Base-by-base conservation (phyloP, 306 rosid species). In the Albizia julibrissin region DNA sequence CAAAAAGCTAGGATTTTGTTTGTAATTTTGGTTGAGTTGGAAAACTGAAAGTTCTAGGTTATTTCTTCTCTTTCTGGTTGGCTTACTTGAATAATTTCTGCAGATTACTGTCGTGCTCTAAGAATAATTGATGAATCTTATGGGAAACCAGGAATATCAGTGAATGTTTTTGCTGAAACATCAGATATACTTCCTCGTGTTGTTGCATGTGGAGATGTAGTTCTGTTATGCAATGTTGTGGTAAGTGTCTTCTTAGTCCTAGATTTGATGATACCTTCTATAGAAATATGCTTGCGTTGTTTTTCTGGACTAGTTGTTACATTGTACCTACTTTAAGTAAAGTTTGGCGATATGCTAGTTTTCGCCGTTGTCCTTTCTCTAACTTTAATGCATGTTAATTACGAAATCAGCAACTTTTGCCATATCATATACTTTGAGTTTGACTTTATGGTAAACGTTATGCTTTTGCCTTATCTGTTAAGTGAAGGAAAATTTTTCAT, bases 151-250 rank as follows among this genome's bases (percentile, higher is more conserved):
- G 92, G 89, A 42, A 78, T 90, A 74, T 6, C 90, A 1, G 89
- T 90, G 19, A 88, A 87, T 66, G 1, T 95, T 54, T 93, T 94
- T 80, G 76, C 85, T 46, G 83, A 79, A 76, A 59, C 7, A 87
- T 33, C 85, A n/a, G 82, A 81, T 31, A 56, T n/a, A 29, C 92
- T 89, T 80, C 99, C 97, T n/a, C 83, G 3, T 62, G 79, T 89
- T 82, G 82, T 79, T 19, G 75, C 89, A 9, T 29, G 77, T 16
- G 99, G 99, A 64, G 99, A 91, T 72, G 65, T 95, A 77, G 84
- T 93, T 82, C 87, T 70, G 69, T 85, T 95, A 22, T 73, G 74
- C 31, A 59, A 22, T 72, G 93, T 91, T 26, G 4, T 2, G 91
- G 97, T 91, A 95, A 12, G 4, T 90, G 94, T 93, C 91, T 66